A percentile compares a stretch with the other conserved stretches of the same genome.
phyloP scores from a whole-genome alignment of 1,284 basidiomycete genomes.

The Ustilago bromivora region DNA sequence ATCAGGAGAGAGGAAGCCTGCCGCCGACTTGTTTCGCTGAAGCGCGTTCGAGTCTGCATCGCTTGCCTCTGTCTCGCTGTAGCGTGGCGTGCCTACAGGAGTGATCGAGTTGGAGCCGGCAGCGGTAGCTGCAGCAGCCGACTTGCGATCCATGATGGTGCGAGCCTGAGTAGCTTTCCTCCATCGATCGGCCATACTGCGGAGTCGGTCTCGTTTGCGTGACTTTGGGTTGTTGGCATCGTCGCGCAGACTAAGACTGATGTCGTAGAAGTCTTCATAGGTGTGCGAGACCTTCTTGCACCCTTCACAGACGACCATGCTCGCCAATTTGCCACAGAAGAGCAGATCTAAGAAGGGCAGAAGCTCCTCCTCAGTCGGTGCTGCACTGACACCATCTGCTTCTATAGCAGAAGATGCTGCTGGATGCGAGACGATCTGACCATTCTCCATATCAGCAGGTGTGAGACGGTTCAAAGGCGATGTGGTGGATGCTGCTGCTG shows the following conservation, averaged over 20 bases:
- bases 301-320: conserved; percentile 90
- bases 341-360: conserved; percentile 86
- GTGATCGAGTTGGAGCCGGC: conserved; percentile 17
- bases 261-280: conserved; percentile 91
- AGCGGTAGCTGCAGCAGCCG: conserved; percentile 40
- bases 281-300: conserved; percentile 90
- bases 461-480: conserved; percentile 16
- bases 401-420: conserved; percentile 1
- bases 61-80: conserved; percentile 68
- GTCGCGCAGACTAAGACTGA: conserved; percentile 79
- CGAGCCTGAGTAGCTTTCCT: conserved; percentile 38
- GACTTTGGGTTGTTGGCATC: conserved; percentile 39
- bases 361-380: conserved; percentile 72
- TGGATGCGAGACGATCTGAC: conserved; percentile 16
- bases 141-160: conserved; percentile 38
- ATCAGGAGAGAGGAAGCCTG: conserved; percentile 51
- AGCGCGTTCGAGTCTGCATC: conserved; percentile 76
- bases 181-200: conserved; percentile 56
- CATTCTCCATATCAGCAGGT: conserved; percentile 29
- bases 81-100: conserved; percentile 41
- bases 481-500: not conserved
- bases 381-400: not conserved
- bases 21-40: conserved; percentile 70
- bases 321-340: conserved; percentile 87
- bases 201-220: conserved; percentile 49